Conservation (phyloP, 192 early-diverging fungal species). For the Mortierella hygrophila region DNA sequence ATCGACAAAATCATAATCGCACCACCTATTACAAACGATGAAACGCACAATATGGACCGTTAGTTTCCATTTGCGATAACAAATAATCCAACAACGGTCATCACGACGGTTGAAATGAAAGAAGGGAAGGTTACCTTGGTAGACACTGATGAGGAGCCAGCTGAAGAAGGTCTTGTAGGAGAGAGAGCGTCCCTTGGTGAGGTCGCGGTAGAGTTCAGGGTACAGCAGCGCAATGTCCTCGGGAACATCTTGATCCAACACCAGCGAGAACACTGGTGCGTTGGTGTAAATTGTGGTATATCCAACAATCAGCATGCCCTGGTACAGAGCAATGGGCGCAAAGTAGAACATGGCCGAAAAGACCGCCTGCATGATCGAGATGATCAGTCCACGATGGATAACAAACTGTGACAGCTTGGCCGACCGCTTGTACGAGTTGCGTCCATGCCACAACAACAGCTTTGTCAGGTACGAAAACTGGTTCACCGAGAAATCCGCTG, state of each 20-base stretch:
- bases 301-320: conserved; percentile 88
- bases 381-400: conserved; percentile 96
- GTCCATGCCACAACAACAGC: conserved; percentile 94
- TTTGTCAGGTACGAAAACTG: conserved; percentile 92
- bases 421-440: conserved; percentile 94
- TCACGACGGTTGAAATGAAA: not conserved
- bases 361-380: conserved; percentile 98
- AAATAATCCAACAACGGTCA: not conserved
- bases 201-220: conserved; percentile 94
- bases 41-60: too few species aligned
- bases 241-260: conserved; percentile 90
- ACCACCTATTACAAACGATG: conserved; percentile 63
- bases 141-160: conserved; percentile 95
- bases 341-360: conserved; percentile 97
- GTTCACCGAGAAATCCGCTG: conserved; percentile 92
- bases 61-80: not conserved
- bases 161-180: conserved; percentile 95
- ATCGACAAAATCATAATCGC: conserved; percentile 96
- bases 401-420: conserved; percentile 97
- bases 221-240: conserved; percentile 93
- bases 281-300: conserved; percentile 98
- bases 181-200: conserved; percentile 92
- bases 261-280: conserved; percentile 96
- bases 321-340: conserved; percentile 96
- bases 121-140: conserved; percentile 79